A percentile compares a stretch with the other conserved stretches of the same genome.
phyloP scores from a whole-genome alignment of 208 protist genomes.

The Entamoeba moshkovskii region DNA sequence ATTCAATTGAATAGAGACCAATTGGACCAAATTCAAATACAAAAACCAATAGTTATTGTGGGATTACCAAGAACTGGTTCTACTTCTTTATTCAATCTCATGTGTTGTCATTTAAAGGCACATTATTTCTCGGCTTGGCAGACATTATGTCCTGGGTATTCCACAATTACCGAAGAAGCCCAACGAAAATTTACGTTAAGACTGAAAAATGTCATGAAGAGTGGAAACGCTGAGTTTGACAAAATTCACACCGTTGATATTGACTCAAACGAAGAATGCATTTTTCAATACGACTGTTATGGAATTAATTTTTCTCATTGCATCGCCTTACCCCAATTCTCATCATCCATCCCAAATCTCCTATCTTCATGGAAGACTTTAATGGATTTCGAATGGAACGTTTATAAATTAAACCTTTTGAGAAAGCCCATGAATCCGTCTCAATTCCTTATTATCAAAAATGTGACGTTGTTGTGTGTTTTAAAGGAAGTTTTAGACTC shows the following conservation, averaged over 20 bases:
- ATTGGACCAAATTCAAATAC: background rate
- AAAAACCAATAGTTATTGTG: background rate
- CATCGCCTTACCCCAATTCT: background rate
- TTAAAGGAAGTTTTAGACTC: background rate
- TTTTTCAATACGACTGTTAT: background rate
- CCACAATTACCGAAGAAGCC: background rate
- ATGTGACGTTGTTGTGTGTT: background rate
- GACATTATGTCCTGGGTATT: background rate
- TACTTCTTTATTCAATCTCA: background rate
- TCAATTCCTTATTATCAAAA: background rate
- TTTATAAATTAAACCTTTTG: background rate
- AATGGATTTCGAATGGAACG: background rate
- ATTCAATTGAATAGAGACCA: background rate
- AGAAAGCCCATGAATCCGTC: background rate
- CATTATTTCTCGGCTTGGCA: background rate
- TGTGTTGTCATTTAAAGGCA: background rate
- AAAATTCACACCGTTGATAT: background rate
- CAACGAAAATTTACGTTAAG: background rate
- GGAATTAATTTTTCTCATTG: background rate
- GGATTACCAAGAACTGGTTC: background rate
- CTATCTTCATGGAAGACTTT: background rate
- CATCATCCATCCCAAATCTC: background rate
- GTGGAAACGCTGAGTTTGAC: background rate
- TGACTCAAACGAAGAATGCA: background rate
- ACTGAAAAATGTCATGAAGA: background rate